A percentile compares a stretch with the other conserved stretches of the same genome.
Conservation (phyloP, 164 flowering plant species). For the Warburgia ugandensis region DNA sequence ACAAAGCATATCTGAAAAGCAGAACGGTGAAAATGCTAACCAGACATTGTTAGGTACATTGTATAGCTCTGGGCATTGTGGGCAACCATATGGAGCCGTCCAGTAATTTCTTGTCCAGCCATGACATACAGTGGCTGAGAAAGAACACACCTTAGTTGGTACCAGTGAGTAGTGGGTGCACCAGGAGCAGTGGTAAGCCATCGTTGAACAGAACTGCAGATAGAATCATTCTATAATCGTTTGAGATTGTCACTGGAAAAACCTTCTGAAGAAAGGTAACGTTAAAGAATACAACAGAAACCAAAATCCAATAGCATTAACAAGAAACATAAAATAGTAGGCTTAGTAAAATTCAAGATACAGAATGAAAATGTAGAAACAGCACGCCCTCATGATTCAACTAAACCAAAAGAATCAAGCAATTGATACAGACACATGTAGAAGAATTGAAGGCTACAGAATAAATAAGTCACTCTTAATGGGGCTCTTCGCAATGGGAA, state of each 20-base stretch:
- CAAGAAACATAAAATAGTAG: neutral
- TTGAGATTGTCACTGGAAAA: neutral
- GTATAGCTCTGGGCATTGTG: constrained; percentile 97
- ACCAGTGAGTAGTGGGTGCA: constrained; percentile 98
- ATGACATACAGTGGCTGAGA: constrained; percentile 90
- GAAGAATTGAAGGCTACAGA: too few relatives aligned
- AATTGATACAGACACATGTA: too few relatives aligned
- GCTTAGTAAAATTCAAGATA: neutral
- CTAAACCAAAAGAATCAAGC: neutral
- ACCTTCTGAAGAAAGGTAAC: too few relatives aligned
- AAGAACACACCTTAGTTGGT: constrained; percentile 92
- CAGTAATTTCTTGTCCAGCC: constrained; percentile 98
- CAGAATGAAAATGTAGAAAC: neutral
- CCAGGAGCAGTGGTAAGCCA: constrained; percentile 99
- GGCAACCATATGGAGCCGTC: constrained; percentile 78
- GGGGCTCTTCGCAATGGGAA: too few relatives aligned
- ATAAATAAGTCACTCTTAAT: too few relatives aligned
- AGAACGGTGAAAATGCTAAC: constrained; percentile 23
- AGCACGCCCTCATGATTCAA: neutral
- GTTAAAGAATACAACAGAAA: neutral
- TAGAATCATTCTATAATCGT: constrained; percentile 4
- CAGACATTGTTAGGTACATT: constrained; percentile 72
- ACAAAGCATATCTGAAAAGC: neutral
- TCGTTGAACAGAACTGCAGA: constrained; percentile 67
- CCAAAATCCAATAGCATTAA: neutral